Conservation (phyloP, 2,329 filamentous ascomycete genomes). For the Tolypocladium tropicale region DNA sequence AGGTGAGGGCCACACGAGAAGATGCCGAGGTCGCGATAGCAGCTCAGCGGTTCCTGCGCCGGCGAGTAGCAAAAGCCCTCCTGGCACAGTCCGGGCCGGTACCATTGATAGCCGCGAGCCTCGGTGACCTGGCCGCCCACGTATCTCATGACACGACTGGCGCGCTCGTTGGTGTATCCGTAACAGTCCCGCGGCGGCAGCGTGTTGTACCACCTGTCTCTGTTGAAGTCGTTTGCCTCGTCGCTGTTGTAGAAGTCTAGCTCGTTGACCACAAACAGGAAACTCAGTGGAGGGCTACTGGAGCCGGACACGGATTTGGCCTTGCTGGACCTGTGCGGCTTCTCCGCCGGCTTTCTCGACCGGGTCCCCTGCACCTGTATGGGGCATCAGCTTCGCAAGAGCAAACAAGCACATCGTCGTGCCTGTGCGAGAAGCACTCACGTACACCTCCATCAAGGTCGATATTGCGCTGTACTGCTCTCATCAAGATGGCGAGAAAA, state of each 20-base stretch:
- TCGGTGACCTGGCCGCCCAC: slow-evolving; percentile 15
- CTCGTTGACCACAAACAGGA: slow-evolving; percentile 30
- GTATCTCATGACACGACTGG: slow-evolving; percentile 26
- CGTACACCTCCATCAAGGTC: background rate
- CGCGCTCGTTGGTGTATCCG: slow-evolving; percentile 15
- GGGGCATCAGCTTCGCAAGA: background rate
- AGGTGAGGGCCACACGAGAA: slow-evolving; percentile 26
- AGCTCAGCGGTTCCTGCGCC: background rate
- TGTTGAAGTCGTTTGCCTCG: slow-evolving; percentile 2
- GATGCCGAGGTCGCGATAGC: slow-evolving; percentile 18
- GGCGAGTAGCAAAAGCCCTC: background rate
- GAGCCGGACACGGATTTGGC: background rate
- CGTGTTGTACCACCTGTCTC: slow-evolving; percentile 16
- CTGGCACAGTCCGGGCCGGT: background rate
- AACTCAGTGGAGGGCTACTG: slow-evolving; percentile 11
- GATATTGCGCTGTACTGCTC: background rate
- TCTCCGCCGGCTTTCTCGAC: background rate
- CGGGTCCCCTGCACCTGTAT: background rate
- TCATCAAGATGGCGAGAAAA: background rate
- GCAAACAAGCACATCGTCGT: background rate
- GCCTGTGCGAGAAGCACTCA: background rate
- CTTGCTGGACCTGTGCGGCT: background rate
- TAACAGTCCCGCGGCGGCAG: slow-evolving; percentile 16
- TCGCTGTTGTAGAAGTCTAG: slow-evolving; percentile 12
- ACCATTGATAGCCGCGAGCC: slow-evolving; percentile 4